Conservation (phyloP, 306 rosid species). For the Pueraria montana region DNA sequence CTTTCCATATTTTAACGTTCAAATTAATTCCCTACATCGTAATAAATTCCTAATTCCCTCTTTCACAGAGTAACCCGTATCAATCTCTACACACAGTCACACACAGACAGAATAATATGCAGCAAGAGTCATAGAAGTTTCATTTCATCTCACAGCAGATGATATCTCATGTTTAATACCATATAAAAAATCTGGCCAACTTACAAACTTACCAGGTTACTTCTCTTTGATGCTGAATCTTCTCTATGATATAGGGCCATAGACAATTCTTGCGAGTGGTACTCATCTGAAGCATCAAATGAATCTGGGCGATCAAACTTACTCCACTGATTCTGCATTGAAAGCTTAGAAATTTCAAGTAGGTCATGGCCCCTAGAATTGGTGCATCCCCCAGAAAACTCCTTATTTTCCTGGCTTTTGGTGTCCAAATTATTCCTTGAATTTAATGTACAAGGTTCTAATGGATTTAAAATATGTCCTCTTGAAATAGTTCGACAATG, state of each 20-base stretch:
- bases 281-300: constrained; percentile 89
- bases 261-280: constrained; percentile 81
- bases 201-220: constrained; percentile 72
- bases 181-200: constrained; percentile 32
- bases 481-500: constrained; percentile 76
- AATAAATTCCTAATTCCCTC: constrained; percentile 11
- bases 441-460: constrained; percentile 60
- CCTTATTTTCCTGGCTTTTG: constrained; percentile 67
- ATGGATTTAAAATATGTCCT: constrained; percentile 69
- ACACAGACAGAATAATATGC: constrained; percentile 18
- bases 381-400: constrained; percentile 45
- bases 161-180: constrained; percentile 33
- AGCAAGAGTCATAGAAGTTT: constrained; percentile 35
- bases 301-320: constrained; percentile 89
- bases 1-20: constrained; percentile 11
- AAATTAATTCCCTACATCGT: constrained; percentile 1
- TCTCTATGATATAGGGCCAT: constrained; percentile 73
- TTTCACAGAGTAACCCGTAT: not conserved
- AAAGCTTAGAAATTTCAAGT: constrained; percentile 66
- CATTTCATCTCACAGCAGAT: constrained; percentile 11
- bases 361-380: constrained; percentile 66
- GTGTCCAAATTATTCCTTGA: constrained; percentile 65
- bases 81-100: not conserved
- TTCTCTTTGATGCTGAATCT: constrained; percentile 74
- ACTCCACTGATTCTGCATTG: constrained; percentile 77